phyloP scores from a whole-genome alignment of 83 land plant species.

The Picea abies region DNA sequence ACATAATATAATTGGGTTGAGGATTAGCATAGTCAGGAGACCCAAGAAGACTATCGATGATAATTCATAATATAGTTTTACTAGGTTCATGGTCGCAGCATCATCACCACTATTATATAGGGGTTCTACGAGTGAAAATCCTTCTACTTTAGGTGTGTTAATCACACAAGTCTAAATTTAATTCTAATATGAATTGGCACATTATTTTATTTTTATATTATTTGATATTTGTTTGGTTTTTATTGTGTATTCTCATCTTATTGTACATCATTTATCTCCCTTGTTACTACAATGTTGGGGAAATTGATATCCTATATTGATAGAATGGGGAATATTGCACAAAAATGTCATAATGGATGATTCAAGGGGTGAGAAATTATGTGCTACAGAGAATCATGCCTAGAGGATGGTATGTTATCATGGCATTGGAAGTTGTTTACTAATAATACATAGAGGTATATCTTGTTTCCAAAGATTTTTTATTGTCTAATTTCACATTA shows the following conservation, averaged over 20 bases:
- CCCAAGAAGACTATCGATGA: neutral
- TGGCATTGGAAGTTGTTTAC: neutral
- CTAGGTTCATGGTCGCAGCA: too few relatives aligned
- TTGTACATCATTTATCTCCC: neutral
- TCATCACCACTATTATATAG: too few relatives aligned
- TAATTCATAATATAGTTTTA: neutral
- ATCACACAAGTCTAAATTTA: too few relatives aligned
- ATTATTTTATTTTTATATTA: neutral
- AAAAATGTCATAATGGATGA: neutral
- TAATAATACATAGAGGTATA: too few relatives aligned
- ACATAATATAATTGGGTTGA: neutral
- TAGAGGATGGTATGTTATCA: neutral
- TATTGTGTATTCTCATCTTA: neutral
- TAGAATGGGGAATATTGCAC: neutral
- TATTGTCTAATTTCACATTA: too few relatives aligned
- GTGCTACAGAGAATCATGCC: neutral
- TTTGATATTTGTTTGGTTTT: neutral
- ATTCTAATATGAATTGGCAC: neutral
- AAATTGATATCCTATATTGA: neutral
- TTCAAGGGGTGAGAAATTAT: neutral
- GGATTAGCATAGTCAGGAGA: neutral
- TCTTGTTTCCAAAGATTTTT: too few relatives aligned
- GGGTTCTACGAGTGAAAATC: too few relatives aligned
- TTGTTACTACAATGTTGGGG: neutral
- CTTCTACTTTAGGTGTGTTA: too few relatives aligned